Conservation (phyloP, 768 basidiomycete species). For the Tephrocybe sp. region DNA sequence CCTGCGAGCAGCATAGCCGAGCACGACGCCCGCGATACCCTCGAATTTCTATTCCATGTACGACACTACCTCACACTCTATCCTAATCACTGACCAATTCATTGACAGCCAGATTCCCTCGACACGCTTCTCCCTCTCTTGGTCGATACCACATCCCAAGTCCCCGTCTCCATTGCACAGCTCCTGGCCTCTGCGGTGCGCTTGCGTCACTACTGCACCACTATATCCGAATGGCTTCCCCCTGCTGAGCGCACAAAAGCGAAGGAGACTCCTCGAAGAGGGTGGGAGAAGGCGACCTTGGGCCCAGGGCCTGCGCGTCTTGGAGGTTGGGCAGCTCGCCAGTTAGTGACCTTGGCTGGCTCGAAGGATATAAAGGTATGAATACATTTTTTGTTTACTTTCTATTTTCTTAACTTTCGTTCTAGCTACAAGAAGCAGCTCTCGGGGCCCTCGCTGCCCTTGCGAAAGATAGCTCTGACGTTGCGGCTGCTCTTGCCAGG, state of each 20-base stretch:
- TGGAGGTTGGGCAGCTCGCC: conserved; percentile 1
- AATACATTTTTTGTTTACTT: neutral
- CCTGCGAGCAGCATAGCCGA: conserved; percentile 42
- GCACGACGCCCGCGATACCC: conserved; percentile 52
- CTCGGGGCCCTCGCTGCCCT: conserved; percentile 66
- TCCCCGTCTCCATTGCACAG: conserved; percentile 56
- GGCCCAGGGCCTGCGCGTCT: neutral
- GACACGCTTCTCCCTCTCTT: conserved; percentile 72
- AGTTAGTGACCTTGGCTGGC: neutral
- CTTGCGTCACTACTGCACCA: conserved; percentile 44
- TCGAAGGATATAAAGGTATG: neutral
- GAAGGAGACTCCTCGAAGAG: neutral
- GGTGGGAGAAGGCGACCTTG: conserved; percentile 1
- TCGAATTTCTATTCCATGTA: conserved; percentile 65
- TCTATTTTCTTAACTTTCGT: neutral
- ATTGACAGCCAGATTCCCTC: conserved; percentile 62
- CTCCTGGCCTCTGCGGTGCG: conserved; percentile 56
- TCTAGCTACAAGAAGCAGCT: conserved; percentile 22
- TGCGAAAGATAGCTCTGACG: conserved; percentile 56
- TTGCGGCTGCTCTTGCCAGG: conserved; percentile 52
- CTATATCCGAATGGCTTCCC: conserved; percentile 65
- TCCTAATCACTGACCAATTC: no score
- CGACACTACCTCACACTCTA: conserved; percentile 15
- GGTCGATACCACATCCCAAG: conserved; percentile 29
- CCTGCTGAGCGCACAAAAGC: conserved; percentile 35